Evolutionary conservation across 2,329 filamentous ascomycete genomes (phyloP), one percentile per base, ranked within the genome.

Genomic region (Aureobasidium pullulans): DNA sequence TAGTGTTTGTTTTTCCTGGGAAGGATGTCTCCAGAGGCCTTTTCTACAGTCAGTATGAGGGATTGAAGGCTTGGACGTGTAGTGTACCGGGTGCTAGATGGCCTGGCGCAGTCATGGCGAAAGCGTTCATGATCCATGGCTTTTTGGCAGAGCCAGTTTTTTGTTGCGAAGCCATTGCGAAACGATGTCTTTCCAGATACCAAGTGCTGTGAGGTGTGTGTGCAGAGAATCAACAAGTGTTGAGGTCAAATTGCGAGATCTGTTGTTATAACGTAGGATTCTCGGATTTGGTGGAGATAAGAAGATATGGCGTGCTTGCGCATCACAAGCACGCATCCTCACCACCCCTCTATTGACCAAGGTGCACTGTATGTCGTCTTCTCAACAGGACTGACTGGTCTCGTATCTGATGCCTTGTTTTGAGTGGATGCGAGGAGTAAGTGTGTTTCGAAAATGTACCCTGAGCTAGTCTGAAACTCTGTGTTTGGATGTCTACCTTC

Each of bases 41-140:
- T 47, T 11, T 8, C 8, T 11, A 36, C 46, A 46, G 44, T 48
- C 16, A 61, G 39, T 29, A 34, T 31, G 2, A 28, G 53, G 52
- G 11, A 58, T 47, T 42, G 15, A 36, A 57, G 57, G 34, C 39
- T 34, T 46, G 28, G n/a, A 59, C 32, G 15, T 42, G 16, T 37
- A 29, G 39, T 49, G 10, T 61, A 56, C 76, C 76, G n/a, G 76
- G 75, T 56, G 75, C 74, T 37, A 78, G 65, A 63, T 78, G 76
- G 2, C 72, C 71, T n/a, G 76, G 76, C 1, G 75, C 72, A 47
- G 76, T 72, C 76, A 78, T 78, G 2, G 74, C 74, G 61, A 78
- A 78, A 15, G 76, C 76, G 64, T 78, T 78, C 69, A 78, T 73
- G 29, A 77, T 73, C 65, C 75, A 72, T 63, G 74, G 70, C 62